Percentiles rank a stretch among this genome's conserved stretches.
These are phyloP conservation scores for Cercospora nicotianae DNA, from an alignment of 2,329 filamentous ascomycete species.

Conservation along the genomic window DNA sequence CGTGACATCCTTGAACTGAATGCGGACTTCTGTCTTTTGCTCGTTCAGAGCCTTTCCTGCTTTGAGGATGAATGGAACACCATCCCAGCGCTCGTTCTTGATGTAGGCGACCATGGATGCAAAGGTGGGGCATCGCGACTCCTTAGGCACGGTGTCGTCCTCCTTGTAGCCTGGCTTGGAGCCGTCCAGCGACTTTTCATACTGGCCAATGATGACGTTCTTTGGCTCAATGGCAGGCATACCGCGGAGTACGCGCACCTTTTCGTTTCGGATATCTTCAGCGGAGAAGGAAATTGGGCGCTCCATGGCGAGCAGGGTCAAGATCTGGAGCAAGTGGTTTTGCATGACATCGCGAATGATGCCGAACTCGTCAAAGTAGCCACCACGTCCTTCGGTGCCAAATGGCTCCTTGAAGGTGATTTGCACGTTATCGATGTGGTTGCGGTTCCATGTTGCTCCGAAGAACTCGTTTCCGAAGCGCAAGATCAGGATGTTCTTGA, in stretches of 20 bases:
- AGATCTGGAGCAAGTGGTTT: slow-evolving; percentile 94
- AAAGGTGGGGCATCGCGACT: slow-evolving; percentile 96
- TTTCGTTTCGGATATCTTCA: slow-evolving; percentile 98
- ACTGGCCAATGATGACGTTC: slow-evolving; percentile 99
- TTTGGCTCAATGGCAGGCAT: slow-evolving; percentile 97
- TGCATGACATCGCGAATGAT: slow-evolving; percentile 99
- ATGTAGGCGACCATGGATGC: slow-evolving; percentile 96
- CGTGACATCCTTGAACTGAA: slow-evolving; percentile 99
- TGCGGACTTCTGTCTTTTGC: slow-evolving; percentile 98
- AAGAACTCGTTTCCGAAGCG: slow-evolving; percentile 99
- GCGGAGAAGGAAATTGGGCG: slow-evolving; percentile 96
- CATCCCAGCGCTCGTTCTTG: slow-evolving; percentile 99
- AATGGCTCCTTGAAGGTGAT: slow-evolving; percentile 99
- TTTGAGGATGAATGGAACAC: slow-evolving; percentile 99
- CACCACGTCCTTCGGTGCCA: slow-evolving; percentile 93
- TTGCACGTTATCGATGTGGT: slow-evolving; percentile 99
- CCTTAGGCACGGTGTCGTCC: slow-evolving; percentile 95
- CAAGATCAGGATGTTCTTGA: slow-evolving; percentile 98
- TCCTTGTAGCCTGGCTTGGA: slow-evolving; percentile 98
- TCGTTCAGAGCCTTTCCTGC: slow-evolving; percentile 97
- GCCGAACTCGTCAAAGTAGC: slow-evolving; percentile 99
- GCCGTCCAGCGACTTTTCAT: slow-evolving; percentile 92
- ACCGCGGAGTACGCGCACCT: slow-evolving; percentile 89
- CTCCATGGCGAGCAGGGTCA: slow-evolving; percentile 97
- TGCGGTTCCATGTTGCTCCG: slow-evolving; percentile 96